Evolutionary conservation across 2,329 filamentous ascomycete species (phyloP), one percentile per base, ranked within the genome.

Genomic region (Botrytis tulipae): DNA sequence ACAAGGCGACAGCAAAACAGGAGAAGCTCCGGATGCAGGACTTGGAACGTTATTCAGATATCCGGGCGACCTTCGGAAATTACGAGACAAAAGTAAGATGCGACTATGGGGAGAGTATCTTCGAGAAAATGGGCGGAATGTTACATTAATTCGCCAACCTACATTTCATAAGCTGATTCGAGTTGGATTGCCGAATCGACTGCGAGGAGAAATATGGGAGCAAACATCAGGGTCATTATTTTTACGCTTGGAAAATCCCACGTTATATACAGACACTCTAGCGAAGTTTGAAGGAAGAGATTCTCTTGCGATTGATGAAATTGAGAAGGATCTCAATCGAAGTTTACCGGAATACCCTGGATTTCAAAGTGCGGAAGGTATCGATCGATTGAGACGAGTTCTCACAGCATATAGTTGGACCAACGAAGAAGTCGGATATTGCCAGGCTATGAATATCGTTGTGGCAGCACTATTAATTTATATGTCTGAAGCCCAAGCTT

Each of bases 381-480:
- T 99, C 77, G 93, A 91, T 62, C 89, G 96, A 32, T 86, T 99
- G 75, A 91, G 96, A 74, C 89, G 95, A 73, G 96, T 99, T 54
- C 86, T 99, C 72, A 98, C 95, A 2, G 96, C 96, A 7, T 99
- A 99, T 84, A 98, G 95, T 83, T 99, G 96, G 96, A 93, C 92
- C 67, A 96, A 99, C 79, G 89, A 93, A 71, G 94, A 98, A 77
- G 95, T 99, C 72, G 96, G 96, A 77, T 99, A 99, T 83, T 99
- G 96, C 82, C 96, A 99, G 83, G 96, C 96, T 75, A 99, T 99
- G 96, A 99, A 99, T 82, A 99, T 99, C 78, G 96, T 99, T 48
- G 95, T 98, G 72, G 96, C 96, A 29, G 96, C 96, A n/a, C 85
- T 99, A 73, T 87, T 99, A 78, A 99, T 99, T 86, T 98, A 98